A percentile compares a stretch with the other conserved stretches of the same genome.
Conservation (phyloP, 2,329 filamentous ascomycete genomes). For the Neonectria sp. region DNA sequence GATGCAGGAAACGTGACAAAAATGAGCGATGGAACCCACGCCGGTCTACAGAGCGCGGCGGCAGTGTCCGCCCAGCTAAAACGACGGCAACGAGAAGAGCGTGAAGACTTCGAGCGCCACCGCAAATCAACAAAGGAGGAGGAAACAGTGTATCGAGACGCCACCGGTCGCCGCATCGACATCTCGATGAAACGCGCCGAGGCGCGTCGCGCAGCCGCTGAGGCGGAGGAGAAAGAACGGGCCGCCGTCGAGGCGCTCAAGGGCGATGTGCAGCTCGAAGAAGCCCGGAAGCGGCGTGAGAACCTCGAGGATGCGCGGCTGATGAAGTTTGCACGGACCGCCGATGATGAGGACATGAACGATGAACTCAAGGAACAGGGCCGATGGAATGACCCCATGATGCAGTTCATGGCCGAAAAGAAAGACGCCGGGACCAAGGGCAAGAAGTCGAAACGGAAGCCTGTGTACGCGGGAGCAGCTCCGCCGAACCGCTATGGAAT, state of each 20-base stretch:
- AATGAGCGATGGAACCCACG: conserved; percentile 91
- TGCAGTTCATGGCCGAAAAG: conserved; percentile 77
- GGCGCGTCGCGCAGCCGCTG: conserved; percentile 74
- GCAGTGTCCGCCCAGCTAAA: conserved; percentile 80
- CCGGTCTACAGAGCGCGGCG: conserved; percentile 87
- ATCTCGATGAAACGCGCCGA: conserved; percentile 92
- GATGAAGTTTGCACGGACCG: conserved; percentile 83
- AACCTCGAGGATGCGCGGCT: conserved; percentile 84
- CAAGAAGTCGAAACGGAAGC: conserved; percentile 63
- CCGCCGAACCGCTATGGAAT: conserved; percentile 96
- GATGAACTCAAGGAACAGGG: conserved; percentile 81
- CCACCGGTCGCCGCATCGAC: conserved; percentile 94
- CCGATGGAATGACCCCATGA: conserved; percentile 96
- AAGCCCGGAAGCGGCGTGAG: conserved; percentile 75
- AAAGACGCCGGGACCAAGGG: conserved; percentile 50
- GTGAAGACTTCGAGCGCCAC: conserved; percentile 63
- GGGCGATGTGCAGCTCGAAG: conserved; percentile 86
- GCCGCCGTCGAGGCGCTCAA: conserved; percentile 79
- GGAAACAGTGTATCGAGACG: conserved; percentile 96
- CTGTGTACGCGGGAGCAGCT: conserved; percentile 83
- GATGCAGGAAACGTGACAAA: conserved; percentile 66
- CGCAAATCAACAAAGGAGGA: conserved; percentile 66
- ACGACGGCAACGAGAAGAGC: conserved; percentile 76
- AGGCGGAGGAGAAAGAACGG: conserved; percentile 80
- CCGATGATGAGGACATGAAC: conserved; percentile 92